Base-by-base conservation (phyloP, 305 asterid species). In the Striga hermonthica region DNA sequence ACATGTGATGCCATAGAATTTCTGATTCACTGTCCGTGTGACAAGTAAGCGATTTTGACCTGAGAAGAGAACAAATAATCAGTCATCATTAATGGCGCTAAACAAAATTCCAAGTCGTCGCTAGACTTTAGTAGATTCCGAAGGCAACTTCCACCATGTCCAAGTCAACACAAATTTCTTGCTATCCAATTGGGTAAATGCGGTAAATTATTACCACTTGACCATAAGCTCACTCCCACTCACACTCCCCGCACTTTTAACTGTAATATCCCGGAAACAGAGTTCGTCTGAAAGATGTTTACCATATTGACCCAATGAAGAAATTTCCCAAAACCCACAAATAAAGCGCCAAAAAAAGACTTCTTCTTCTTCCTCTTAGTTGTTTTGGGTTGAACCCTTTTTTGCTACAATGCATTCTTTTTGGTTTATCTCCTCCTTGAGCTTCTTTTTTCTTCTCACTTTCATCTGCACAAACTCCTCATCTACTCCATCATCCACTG, bases 401-500 rank as follows among this genome's bases (percentile, higher is more conserved):
- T 28, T 54, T 54, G 62, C 64, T n/a, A 50, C 37, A 41, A 61
- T 60, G 75, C 3, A 59, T 28, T 60, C 35, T 68, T 64, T 81
- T 5, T 58, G 61, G 45, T 47, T 62, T 34, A 28, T 22, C 66
- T 13, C 34, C 57, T 63, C 7, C 58, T 48, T 69, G 14, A 73
- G 52, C 64, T 67, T 65, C 37, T 53, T 57, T 22, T 22, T 22
- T 67, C 44, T 61, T 40, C 8, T 75, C 56, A 43, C 45, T 38
- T 2, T 31, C 37, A 44, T 56, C 50, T 34, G 13, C 40, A 34
- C 60, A 45, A 39, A 31, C 35, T 62, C 70, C 5, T 65, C 72
- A 13, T 38, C 53, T 43, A 56, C 68, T 11, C 34, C 44, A 0
- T 8, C 44, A 2, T 3, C 31, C 31, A 6, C 44, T 57, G 10